Percentiles rank a stretch among this genome's conserved stretches.
These are phyloP conservation scores for Fistulinella prunicolor DNA, from an alignment of 768 basidiomycete species.

Conservation along the genomic window DNA sequence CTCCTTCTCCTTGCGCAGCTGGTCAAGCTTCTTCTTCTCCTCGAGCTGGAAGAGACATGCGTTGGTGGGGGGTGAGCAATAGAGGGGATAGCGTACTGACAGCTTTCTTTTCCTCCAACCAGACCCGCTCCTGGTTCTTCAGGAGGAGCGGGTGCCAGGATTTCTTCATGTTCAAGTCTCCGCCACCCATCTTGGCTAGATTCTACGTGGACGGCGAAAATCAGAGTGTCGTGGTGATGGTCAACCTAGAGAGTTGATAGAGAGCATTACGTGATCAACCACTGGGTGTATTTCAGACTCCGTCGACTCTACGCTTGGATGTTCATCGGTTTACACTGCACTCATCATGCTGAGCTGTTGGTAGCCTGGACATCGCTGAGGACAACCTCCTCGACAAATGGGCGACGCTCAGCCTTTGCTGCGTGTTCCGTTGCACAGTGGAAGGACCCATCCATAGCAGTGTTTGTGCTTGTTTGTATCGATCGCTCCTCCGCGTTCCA, in stretches of 20 bases:
- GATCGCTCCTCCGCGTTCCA: neutral
- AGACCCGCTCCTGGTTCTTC: constrained; percentile 98
- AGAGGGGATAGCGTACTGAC: constrained; percentile 43
- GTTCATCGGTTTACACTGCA: too few species aligned
- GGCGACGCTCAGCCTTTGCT: too few species aligned
- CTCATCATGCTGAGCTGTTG: too few species aligned
- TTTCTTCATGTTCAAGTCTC: constrained; percentile 99
- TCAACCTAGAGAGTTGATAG: neutral
- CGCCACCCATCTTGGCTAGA: constrained; percentile 88
- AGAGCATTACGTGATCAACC: constrained; percentile 2
- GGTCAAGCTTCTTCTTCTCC: constrained; percentile 97
- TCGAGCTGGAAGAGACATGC: constrained; percentile 62
- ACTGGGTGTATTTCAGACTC: neutral
- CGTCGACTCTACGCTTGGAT: too few species aligned
- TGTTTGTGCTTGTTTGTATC: constrained; percentile 35
- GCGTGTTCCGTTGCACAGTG: too few species aligned
- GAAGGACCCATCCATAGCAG: too few species aligned
- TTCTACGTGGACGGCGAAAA: constrained; percentile 13
- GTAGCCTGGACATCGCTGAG: too few species aligned
- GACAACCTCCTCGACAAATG: too few species aligned
- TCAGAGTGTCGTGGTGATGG: constrained; percentile 7
- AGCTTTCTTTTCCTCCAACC: constrained; percentile 97
- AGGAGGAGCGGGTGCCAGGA: constrained; percentile 98
- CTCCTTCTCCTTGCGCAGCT: constrained; percentile 95
- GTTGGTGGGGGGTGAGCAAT: constrained; percentile 1